Evolutionary conservation across 805 yeast genomes (phyloP).

Genomic region (Debaryomyces tyrocola): DNA sequence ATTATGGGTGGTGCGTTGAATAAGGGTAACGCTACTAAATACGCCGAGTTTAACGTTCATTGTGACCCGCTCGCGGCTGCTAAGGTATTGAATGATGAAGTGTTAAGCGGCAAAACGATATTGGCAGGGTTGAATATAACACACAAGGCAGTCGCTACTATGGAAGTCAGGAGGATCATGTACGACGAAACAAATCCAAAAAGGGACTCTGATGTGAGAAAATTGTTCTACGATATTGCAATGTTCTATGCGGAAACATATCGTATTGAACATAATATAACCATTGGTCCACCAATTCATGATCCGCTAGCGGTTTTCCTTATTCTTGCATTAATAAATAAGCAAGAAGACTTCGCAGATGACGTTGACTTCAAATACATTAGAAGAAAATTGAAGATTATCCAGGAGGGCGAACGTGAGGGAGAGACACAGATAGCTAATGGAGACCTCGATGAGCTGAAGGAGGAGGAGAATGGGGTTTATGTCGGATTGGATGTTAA

Average conservation of each 20-base stretch:
- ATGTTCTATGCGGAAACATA: conserved; percentile 20
- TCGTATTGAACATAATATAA: conserved; percentile 7
- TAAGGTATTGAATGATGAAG: conserved; percentile 48
- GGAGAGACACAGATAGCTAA: conserved; percentile 23
- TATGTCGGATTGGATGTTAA: conserved; percentile 16
- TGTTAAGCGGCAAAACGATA: conserved; percentile 48
- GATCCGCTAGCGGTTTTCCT: conserved; percentile 75
- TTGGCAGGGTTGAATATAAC: conserved; percentile 71
- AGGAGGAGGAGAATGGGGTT: conserved; percentile 15
- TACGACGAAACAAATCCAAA: conserved; percentile 27
- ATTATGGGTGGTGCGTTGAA: conserved; percentile 76
- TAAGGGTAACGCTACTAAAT: conserved; percentile 50
- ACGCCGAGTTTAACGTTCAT: conserved; percentile 74
- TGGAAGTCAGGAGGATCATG: conserved; percentile 19
- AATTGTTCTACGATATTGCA: conserved; percentile 22
- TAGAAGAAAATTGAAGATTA: conserved; percentile 24
- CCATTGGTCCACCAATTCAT: conserved; percentile 72
- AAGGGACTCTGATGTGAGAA: conserved; percentile 45
- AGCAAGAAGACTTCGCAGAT: conserved; percentile 12
- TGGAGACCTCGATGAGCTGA: conserved; percentile 2
- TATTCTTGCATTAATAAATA: conserved; percentile 46
- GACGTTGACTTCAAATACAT: conserved; percentile 24
- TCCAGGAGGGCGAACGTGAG: conserved; percentile 24
- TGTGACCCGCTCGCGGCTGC: conserved; percentile 78
- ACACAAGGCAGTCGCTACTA: conserved; percentile 56